These are phyloP conservation scores for Penicillium turbatum DNA, from an alignment of 495 filamentous ascomycete genomes.

Conservation along the genomic window DNA sequence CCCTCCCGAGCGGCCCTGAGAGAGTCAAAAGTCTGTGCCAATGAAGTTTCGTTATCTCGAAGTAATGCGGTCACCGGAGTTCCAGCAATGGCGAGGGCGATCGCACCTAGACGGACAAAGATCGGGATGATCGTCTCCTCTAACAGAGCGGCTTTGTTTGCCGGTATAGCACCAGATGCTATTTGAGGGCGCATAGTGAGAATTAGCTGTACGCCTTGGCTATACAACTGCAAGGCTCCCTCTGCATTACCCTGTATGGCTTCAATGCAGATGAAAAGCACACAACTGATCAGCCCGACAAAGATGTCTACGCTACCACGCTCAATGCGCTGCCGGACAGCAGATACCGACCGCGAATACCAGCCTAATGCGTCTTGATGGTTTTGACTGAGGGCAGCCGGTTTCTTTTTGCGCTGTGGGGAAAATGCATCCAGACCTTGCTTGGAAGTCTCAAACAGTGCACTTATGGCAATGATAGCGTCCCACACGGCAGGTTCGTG, in stretches of 20 bases:
- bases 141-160: conserved; percentile 19
- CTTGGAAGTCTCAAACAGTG: conserved; percentile 44
- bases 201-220: conserved; percentile 36
- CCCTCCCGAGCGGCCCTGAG: conserved; percentile 33
- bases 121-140: conserved; percentile 37
- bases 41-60: background rate
- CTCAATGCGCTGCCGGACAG: conserved; percentile 45
- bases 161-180: conserved; percentile 11
- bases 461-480: conserved; percentile 52
- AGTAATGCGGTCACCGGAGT: conserved; percentile 13
- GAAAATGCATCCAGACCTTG: conserved; percentile 12
- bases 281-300: conserved; percentile 48
- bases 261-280: conserved; percentile 58
- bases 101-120: conserved; percentile 32
- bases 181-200: conserved; percentile 25
- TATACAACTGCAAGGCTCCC: conserved; percentile 32
- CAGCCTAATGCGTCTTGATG: conserved; percentile 40
- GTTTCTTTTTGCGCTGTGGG: conserved; percentile 12
- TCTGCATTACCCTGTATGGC: conserved; percentile 40
- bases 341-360: conserved; percentile 46
- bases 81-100: conserved; percentile 11
- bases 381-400: conserved; percentile 32
- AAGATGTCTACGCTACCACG: conserved; percentile 28
- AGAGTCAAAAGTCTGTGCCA: conserved; percentile 16
- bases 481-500: conserved; percentile 57